Evolutionary conservation across 306 rosid genomes (phyloP), one percentile per base, ranked within the genome.

Genomic region (Quercus alba): DNA sequence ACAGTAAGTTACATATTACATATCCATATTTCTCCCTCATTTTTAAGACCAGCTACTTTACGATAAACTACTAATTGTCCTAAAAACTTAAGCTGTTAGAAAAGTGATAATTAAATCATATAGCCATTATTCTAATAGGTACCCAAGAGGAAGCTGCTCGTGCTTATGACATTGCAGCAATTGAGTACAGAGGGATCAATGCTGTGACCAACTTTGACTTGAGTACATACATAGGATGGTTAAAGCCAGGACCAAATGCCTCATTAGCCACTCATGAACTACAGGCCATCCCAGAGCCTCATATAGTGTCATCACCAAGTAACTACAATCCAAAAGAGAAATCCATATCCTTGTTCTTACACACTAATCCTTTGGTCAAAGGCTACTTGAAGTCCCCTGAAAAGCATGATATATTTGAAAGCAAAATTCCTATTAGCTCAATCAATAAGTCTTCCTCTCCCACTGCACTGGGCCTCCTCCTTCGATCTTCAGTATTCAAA

Each of bases 121-220:
- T 33, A 33, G 2, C 7, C 38, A 33, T 33, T 33, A 33, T 33
- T 33, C 38, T 33, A 33, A 46, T 41, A 92, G 97, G 93, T 78
- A 90, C 94, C 31, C 97, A 89, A 87, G 97, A 94, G 80, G 98
- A 94, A 90, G 97, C 97, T 31, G 97, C 98, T 18, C 88, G 89
- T 3, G 97, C 98, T 52, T 94, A 94, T 46, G 97, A 94, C 81
- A 87, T 89, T 77, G 98, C 98, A 0, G 97, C 98, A 62, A 94
- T 94, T 55, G 98, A 94, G 77, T 92, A 92, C 80, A 84, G 97
- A 85, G 97, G 98, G 62, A 83, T 88, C 79, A 90, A 94, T 81
- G 98, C 94, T 12, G 96, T 94, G 58, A 94, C 98, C 33, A 94
- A 92, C 85, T 94, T 94, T 67, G 97, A 92, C 82, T 75, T 93